A percentile compares a stretch with the other conserved stretches of the same genome.
These are phyloP conservation scores for Suhomyces sp. DNA, from an alignment of 805 yeast species.

Conservation along the genomic window DNA sequence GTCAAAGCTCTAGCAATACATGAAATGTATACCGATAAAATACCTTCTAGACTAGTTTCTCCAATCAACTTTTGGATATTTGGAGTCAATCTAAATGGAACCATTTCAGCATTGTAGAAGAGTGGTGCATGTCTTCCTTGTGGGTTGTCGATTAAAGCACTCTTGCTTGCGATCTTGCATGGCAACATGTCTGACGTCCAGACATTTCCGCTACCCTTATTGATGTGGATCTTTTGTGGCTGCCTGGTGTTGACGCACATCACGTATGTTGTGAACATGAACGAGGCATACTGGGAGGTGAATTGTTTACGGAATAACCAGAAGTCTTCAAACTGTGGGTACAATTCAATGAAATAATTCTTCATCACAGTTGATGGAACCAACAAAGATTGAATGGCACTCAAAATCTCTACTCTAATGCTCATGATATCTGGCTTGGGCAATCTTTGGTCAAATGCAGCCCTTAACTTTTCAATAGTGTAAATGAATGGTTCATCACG, in stretches of 20 bases:
- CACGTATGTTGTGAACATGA: conserved; percentile 89
- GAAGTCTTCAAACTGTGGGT: conserved; percentile 83
- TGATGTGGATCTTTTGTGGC: conserved; percentile 88
- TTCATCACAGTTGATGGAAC: conserved; percentile 83
- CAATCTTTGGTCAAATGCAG: conserved; percentile 88
- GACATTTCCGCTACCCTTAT: conserved; percentile 78
- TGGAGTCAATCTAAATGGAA: conserved; percentile 95
- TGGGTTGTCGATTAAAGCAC: conserved; percentile 29
- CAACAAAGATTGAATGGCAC: conserved; percentile 81
- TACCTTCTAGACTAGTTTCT: conserved; percentile 89
- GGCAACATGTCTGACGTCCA: conserved; percentile 97
- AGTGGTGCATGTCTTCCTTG: conserved; percentile 67
- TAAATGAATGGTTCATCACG: conserved; percentile 90
- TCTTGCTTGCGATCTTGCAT: conserved; percentile 63
- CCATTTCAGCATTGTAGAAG: conserved; percentile 87
- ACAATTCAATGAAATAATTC: conserved; percentile 69
- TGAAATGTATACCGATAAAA: conserved; percentile 79
- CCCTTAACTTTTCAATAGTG: conserved; percentile 79
- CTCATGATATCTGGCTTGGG: conserved; percentile 91
- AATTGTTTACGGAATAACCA: conserved; percentile 97
- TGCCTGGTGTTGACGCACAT: conserved; percentile 90
- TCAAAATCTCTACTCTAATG: conserved; percentile 84
- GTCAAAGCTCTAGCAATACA: conserved; percentile 83
- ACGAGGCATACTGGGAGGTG: conserved; percentile 90
- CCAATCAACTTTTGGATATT: conserved; percentile 93